Percentiles rank a stretch among this genome's conserved stretches.
Conservation (phyloP, 768 basidiomycete species). For the Mycena polygramma region DNA sequence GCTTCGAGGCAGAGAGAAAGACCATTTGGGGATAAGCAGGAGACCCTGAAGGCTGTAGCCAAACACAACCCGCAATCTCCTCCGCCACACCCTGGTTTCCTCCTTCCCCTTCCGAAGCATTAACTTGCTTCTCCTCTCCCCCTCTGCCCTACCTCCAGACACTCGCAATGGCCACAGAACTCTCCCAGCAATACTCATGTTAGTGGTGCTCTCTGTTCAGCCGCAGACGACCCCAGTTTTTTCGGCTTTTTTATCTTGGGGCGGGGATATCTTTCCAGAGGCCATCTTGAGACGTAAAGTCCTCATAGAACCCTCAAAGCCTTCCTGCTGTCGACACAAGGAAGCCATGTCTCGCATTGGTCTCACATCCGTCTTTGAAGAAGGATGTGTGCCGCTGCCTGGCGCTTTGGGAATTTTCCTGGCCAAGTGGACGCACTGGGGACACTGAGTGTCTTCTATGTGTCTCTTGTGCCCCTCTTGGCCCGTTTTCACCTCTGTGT, state of each 20-base stretch:
- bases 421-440: no score
- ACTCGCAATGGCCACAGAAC: slow-evolving; percentile 76
- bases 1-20: neutral
- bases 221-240: slow-evolving; percentile 31
- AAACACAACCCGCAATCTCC: slow-evolving; percentile 8
- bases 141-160: slow-evolving; percentile 48
- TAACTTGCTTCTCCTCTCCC: slow-evolving; percentile 78
- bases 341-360: neutral
- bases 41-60: slow-evolving; percentile 16
- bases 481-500: neutral
- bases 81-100: slow-evolving; percentile 31
- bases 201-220: slow-evolving; percentile 50
- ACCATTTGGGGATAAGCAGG: neutral
- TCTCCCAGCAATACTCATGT: slow-evolving; percentile 90
- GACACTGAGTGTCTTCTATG: neutral
- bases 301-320: neutral
- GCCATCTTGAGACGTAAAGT: neutral
- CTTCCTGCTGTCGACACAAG: neutral
- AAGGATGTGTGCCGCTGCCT: neutral
- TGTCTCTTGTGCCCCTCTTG: no score
- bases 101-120: slow-evolving; percentile 71
- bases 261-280: neutral
- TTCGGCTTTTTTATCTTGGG: slow-evolving; percentile 16
- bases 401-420: no score
- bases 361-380: slow-evolving; percentile 12